Percentiles rank a stretch among this genome's conserved stretches.
These are phyloP conservation scores for Cryphonectria carpinicola DNA, from an alignment of 2,329 filamentous ascomycete genomes.

Conservation along the genomic window DNA sequence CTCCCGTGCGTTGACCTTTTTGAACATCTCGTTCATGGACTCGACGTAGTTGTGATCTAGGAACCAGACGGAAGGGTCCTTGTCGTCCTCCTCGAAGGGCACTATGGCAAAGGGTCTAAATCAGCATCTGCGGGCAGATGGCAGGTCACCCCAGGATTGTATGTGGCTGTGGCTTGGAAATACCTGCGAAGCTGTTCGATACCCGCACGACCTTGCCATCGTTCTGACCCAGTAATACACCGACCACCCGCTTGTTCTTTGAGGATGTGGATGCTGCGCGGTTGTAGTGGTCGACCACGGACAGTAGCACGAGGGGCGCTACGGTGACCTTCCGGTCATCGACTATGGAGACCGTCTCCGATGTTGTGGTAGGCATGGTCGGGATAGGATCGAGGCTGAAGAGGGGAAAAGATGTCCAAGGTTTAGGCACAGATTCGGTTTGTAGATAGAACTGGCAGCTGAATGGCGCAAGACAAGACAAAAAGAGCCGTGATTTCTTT, in stretches of 20 bases:
- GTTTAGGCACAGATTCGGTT: slow-evolving; percentile 26
- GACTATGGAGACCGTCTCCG: slow-evolving; percentile 93
- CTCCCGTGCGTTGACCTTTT: slow-evolving; percentile 98
- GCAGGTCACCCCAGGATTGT: slow-evolving; percentile 9
- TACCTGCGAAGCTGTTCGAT: slow-evolving; percentile 98
- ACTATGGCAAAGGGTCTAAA: slow-evolving; percentile 22
- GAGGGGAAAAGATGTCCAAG: slow-evolving; percentile 19
- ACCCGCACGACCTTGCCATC: slow-evolving; percentile 95
- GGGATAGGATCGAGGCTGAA: slow-evolving; percentile 25
- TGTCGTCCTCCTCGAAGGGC: slow-evolving; percentile 98
- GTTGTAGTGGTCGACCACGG: slow-evolving; percentile 97
- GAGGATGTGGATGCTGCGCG: slow-evolving; percentile 87
- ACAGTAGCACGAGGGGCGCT: slow-evolving; percentile 95
- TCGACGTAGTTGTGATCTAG: slow-evolving; percentile 99
- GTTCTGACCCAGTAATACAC: slow-evolving; percentile 92
- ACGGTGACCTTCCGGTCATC: slow-evolving; percentile 88
- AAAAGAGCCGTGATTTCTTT: background rate
- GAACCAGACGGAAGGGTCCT: slow-evolving; percentile 98
- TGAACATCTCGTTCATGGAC: slow-evolving; percentile 99
- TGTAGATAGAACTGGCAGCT: slow-evolving; percentile 11
- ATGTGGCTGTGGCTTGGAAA: slow-evolving; percentile 17
- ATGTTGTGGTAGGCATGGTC: slow-evolving; percentile 93
- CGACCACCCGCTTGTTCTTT: slow-evolving; percentile 83
- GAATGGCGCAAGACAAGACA: background rate
- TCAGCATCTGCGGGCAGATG: slow-evolving; percentile 19